phyloP scores from a whole-genome alignment of 2,329 filamentous ascomycete species.

The Pseudogymnoascus sp. region DNA sequence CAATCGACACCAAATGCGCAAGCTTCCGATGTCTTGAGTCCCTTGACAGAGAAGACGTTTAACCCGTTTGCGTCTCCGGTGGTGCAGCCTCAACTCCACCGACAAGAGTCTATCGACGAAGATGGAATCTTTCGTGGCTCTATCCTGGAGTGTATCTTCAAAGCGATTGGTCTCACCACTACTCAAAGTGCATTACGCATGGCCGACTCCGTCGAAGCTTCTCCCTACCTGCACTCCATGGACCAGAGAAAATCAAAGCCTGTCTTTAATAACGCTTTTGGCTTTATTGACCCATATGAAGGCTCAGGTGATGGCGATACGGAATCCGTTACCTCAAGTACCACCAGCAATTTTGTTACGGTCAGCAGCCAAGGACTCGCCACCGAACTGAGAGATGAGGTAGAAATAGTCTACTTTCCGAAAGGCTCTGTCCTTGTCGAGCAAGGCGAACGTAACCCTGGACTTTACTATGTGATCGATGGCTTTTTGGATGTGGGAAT shows the following conservation, averaged over 20 bases:
- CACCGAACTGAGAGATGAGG: conserved; percentile 79
- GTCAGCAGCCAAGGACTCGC: conserved; percentile 57
- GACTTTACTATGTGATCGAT: conserved; percentile 94
- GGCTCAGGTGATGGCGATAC: conserved; percentile 71
- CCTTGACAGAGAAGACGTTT: conserved; percentile 40
- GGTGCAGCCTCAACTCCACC: conserved; percentile 48
- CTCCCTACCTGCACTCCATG: conserved; percentile 74
- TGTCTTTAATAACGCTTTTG: conserved; percentile 78
- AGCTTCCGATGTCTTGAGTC: conserved; percentile 26
- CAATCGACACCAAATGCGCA: conserved; percentile 26
- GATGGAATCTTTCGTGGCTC: conserved; percentile 83
- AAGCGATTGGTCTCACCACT: conserved; percentile 75
- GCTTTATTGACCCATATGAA: conserved; percentile 81
- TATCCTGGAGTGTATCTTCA: conserved; percentile 92
- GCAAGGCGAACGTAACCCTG: conserved; percentile 93
- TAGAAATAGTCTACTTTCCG: conserved; percentile 96
- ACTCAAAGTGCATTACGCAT: conserved; percentile 58
- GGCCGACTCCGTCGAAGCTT: conserved; percentile 71
- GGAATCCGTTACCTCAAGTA: conserved; percentile 72
- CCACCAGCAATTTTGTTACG: conserved; percentile 49
- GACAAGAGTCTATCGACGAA: conserved; percentile 78
- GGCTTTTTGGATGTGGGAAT: conserved; percentile 92
- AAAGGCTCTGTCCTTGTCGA: conserved; percentile 92
- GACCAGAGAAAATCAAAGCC: conserved; percentile 76
- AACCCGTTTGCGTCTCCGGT: conserved; percentile 48